Base-by-base conservation (phyloP, 805 yeast genomes). In the Lipomyces sp. region DNA sequence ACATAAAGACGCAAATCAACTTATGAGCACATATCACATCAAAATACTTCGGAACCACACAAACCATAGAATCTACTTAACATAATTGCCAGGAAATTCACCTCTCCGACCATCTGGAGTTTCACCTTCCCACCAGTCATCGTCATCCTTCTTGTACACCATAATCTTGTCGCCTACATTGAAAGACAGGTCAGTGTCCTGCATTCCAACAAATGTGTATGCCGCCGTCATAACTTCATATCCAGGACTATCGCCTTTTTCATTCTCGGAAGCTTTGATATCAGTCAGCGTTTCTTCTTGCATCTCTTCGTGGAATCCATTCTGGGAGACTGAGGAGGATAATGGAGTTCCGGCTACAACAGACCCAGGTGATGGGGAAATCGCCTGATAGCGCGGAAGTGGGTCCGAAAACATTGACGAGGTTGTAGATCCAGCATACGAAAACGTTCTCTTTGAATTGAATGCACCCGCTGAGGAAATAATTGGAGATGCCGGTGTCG, bases 101-200 rank as follows among this genome's bases (percentile, higher is more conserved):
- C 87, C 87, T 5, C 72, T 67, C 4, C 70, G 65, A 1, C 84
- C 85, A 56, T 80, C 79, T 33, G 63, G 59, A 7, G 79, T 75
- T 57, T 73, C 73, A 13, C 86, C 86, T 64, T 77, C 76, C 87
- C 87, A 84, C 87, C 87, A 84, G 35, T 81, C 81, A 1, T 77
- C 76, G 35, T 76, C 79, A 11, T 73, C 73, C 55, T 75, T 78
- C 33, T 78, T 77, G 34, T 80, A 64, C 7, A 80, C 76, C 42
- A 72, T 69, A 57, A 80, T 74, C 59, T 66, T 64, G 55, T 80
- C 82, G 18, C 82, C 82, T 42, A 71, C 72, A n/a, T 72, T 64
- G 67, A 80, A 79, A 15, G 75, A 66, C 53, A 80, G 72, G 66
- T 80, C 82, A 0, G 78, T 79, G 0, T 77, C 78, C 50, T 78